These are phyloP conservation scores for Silene vulgaris DNA, from an alignment of 179 eudicot genomes.

Conservation along the genomic window DNA sequence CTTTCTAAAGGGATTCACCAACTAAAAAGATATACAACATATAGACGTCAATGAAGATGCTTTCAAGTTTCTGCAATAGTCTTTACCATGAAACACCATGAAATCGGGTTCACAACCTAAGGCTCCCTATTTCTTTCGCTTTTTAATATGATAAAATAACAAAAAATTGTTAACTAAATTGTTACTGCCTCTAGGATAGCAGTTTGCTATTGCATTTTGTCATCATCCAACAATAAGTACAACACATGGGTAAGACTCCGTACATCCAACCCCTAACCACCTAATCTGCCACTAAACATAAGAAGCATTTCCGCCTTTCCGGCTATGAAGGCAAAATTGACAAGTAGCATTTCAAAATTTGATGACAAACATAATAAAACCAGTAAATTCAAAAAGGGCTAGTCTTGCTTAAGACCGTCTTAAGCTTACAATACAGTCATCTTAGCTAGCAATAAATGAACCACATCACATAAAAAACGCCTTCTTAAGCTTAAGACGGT, in stretches of 20 bases:
- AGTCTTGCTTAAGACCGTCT: too few relatives aligned
- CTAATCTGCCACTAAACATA: background rate
- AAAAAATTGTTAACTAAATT: background rate
- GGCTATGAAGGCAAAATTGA: background rate
- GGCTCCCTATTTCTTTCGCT: background rate
- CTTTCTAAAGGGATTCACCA: background rate
- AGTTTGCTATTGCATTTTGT: too few relatives aligned
- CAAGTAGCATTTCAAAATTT: background rate
- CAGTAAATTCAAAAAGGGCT: background rate
- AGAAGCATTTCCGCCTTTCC: background rate
- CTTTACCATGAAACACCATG: background rate
- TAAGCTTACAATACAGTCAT: too few relatives aligned
- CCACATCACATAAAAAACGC: too few relatives aligned
- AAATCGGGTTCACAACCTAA: background rate
- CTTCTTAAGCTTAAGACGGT: too few relatives aligned
- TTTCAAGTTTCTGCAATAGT: background rate
- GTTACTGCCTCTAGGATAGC: background rate
- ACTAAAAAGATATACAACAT: background rate
- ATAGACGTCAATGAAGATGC: background rate
- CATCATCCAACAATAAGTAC: background rate
- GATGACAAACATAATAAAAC: background rate
- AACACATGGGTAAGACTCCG: background rate
- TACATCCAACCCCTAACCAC: background rate
- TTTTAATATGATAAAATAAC: background rate
- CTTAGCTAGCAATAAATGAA: too few relatives aligned